phyloP scores from a whole-genome alignment of 2,329 filamentous ascomycete genomes.

The Epichloe sibirici region DNA sequence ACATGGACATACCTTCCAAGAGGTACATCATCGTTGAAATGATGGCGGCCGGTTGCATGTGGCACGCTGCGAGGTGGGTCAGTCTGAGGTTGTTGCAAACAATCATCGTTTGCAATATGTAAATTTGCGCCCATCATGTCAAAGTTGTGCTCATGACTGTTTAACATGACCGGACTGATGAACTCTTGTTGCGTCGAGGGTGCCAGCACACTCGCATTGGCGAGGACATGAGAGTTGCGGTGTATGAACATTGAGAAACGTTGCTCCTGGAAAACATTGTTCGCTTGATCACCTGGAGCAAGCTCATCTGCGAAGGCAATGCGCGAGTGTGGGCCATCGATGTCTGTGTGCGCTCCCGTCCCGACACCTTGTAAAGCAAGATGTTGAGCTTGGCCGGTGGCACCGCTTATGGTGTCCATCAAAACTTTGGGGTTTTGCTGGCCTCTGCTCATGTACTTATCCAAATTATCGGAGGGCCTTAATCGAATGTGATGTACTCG shows the following conservation, averaged over 20 bases:
- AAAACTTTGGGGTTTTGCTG: slow-evolving; percentile 9
- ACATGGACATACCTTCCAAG: background rate
- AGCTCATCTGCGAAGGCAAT: background rate
- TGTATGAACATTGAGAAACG: background rate
- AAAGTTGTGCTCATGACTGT: background rate
- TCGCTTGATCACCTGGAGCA: background rate
- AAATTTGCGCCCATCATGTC: background rate
- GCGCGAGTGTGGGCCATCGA: background rate
- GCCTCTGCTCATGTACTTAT: slow-evolving; percentile 16
- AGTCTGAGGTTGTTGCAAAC: background rate
- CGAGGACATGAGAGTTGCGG: background rate
- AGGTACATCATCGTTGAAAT: background rate
- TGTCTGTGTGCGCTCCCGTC: background rate
- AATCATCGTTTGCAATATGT: background rate
- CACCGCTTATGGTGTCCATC: background rate
- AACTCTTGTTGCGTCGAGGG: background rate
- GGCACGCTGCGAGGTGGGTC: background rate
- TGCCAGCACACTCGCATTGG: background rate
- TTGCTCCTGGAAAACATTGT: background rate
- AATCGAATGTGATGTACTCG: slow-evolving; percentile 46
- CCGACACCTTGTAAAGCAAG: slow-evolving; percentile 7
- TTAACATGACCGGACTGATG: background rate
- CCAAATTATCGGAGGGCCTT: slow-evolving; percentile 25
- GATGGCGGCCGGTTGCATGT: background rate
- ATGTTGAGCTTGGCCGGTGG: background rate